Percentiles rank a stretch among this genome's conserved stretches.
Conservation (phyloP, 2,329 filamentous ascomycete species). For the Exophiala aquamarina region DNA sequence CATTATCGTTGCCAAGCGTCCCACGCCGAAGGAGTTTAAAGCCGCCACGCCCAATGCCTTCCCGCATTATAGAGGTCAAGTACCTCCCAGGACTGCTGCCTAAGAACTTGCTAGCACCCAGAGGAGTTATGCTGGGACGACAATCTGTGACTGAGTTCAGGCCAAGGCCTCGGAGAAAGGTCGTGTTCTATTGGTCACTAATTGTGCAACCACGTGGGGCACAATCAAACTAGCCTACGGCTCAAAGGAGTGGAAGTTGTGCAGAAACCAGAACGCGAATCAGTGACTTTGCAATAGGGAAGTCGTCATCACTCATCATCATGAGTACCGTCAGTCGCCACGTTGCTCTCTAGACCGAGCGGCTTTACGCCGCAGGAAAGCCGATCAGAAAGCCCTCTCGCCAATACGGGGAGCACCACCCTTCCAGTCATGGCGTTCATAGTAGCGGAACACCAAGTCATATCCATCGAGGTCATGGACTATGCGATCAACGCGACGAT, state of each 20-base stretch:
- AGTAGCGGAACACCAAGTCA: constrained; percentile 94
- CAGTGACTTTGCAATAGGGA: neutral
- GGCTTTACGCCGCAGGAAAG: neutral
- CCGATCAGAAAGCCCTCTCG: constrained; percentile 36
- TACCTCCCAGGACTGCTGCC: no score
- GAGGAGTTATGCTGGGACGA: no score
- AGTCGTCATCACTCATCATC: neutral
- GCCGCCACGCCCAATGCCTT: no score
- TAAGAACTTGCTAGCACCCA: no score
- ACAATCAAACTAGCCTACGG: no score
- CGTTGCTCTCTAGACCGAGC: neutral
- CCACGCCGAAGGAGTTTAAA: no score
- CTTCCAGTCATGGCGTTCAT: constrained; percentile 82
- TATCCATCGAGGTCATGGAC: constrained; percentile 98
- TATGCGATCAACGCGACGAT: constrained; percentile 87
- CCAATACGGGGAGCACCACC: constrained; percentile 64
- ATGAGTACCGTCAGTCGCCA: neutral
- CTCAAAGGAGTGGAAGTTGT: constrained; percentile 6
- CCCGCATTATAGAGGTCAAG: no score
- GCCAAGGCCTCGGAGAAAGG: no score
- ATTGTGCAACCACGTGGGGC: no score
- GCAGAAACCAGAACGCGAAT: neutral
- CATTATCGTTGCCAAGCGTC: no score
- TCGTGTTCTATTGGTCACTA: no score
- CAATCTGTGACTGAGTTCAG: no score